Evolutionary conservation across 1,284 basidiomycete genomes (phyloP), one percentile per base, ranked within the genome.

Genomic region (Takashimella koratensis): DNA sequence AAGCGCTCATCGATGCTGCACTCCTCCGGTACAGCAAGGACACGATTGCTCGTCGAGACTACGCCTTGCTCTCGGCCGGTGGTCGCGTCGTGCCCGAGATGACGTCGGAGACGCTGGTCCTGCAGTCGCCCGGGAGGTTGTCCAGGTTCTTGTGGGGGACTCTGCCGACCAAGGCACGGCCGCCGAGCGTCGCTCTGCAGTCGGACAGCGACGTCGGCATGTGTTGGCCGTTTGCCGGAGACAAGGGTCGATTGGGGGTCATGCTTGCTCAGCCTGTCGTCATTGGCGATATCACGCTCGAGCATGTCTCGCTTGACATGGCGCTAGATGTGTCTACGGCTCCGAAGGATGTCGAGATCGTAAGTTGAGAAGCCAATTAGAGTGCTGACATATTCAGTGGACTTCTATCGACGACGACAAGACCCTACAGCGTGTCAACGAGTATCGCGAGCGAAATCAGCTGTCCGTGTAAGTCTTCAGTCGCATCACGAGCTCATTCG

Each of bases 191-290:
- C 30, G 30, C 30, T 36, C 44, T 11, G 13, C 48, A 12, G 47
- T 51, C 20, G n/a, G 88, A 92, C 58, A 80, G 80, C 22, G 81
- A 86, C 51, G 84, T 84, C 22, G 94, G 95, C 2, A 83, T 86
- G 58, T 98, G 94, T 76, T 98, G 94, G 94, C 88, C 95, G 2
- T 91, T 98, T 76, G 77, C 76, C 2, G 93, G 93, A 0, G 67
- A 79, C 5, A 72, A 82, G 45, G 95, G 93, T 3, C 86, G 88
- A 65, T 77, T 98, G 2, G 92, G 88, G 4, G 84, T 98, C 42
- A 79, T 81, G 46, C 83, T 98, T 19, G 84, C 86, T 1, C 80
- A 82, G 4, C 41, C 45, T n/a, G 82, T 85, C 6, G 79, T 82
- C 49, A 81, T 94, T 41, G 82, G 83, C 2, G 87, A 89, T 59